Evolutionary conservation across 1,284 basidiomycete genomes (phyloP).

Genomic region (Cryptococcus neoformans): DNA sequence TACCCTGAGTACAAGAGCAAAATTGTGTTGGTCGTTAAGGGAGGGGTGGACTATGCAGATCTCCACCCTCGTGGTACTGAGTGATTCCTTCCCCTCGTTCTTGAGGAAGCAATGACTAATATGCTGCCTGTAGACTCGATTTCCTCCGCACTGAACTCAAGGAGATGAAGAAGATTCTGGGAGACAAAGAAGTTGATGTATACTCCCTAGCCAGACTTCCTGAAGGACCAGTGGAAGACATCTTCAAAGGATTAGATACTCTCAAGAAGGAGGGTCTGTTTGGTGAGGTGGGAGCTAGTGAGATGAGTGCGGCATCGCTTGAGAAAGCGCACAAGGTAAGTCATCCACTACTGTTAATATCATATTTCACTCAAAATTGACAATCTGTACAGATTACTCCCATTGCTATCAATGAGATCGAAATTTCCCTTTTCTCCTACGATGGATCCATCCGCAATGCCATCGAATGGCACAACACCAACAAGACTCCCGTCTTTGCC

Average conservation of each 20-base stretch:
- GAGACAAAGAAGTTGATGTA: slow-evolving; percentile 54
- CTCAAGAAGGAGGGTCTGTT: slow-evolving; percentile 33
- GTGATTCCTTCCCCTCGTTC: neutral
- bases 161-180: slow-evolving; percentile 47
- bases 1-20: slow-evolving; percentile 58
- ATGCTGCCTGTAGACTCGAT: slow-evolving; percentile 31
- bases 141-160: slow-evolving; percentile 51
- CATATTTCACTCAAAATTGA: neutral
- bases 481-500: slow-evolving; percentile 56
- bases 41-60: slow-evolving; percentile 38
- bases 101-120: neutral
- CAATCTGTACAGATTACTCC: slow-evolving; percentile 48
- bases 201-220: slow-evolving; percentile 34
- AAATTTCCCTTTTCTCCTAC: slow-evolving; percentile 56
- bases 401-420: slow-evolving; percentile 56
- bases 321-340: slow-evolving; percentile 21
- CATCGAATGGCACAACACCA: slow-evolving; percentile 50
- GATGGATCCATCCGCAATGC: slow-evolving; percentile 51
- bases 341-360: neutral
- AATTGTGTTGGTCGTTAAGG: slow-evolving; percentile 56
- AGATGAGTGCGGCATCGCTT: slow-evolving; percentile 17
- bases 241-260: slow-evolving; percentile 14
- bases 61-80: neutral
- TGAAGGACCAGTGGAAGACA: slow-evolving; percentile 13
- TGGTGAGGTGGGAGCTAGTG: slow-evolving; percentile 26